These are phyloP conservation scores for Fraxinus cuspidata DNA, from an alignment of 257 asterid genomes.

Conservation along the genomic window DNA sequence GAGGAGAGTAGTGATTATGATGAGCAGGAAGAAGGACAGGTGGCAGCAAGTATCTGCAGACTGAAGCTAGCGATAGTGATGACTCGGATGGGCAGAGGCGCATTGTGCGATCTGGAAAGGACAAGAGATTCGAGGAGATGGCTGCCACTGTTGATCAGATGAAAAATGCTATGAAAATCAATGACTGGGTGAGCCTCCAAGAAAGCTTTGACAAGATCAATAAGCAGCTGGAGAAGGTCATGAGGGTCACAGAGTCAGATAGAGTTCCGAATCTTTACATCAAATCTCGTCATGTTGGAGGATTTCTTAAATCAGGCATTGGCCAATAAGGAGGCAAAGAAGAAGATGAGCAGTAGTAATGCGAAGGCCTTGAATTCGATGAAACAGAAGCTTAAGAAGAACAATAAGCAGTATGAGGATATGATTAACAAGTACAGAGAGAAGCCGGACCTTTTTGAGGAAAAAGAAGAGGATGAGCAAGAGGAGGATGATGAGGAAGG, in stretches of 20 bases:
- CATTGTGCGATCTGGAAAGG: slow-evolving; percentile 71
- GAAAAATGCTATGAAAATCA: slow-evolving; percentile 92
- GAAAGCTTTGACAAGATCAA: slow-evolving; percentile 95
- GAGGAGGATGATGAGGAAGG: slow-evolving; percentile 66
- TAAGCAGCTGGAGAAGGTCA: slow-evolving; percentile 88
- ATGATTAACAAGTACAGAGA: slow-evolving; percentile 72
- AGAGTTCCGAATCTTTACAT: slow-evolving; percentile 73
- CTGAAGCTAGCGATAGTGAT: slow-evolving; percentile 64
- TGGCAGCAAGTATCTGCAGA: slow-evolving; percentile 44
- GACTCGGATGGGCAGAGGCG: slow-evolving; percentile 69
- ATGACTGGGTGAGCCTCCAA: slow-evolving; percentile 90
- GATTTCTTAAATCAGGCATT: slow-evolving; percentile 75
- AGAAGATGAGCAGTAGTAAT: slow-evolving; percentile 95
- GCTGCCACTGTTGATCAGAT: slow-evolving; percentile 79
- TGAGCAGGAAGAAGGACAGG: slow-evolving; percentile 44
- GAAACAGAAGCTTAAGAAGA: slow-evolving; percentile 93
- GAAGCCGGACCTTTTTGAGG: slow-evolving; percentile 82
- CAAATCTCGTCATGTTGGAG: slow-evolving; percentile 88
- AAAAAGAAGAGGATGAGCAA: slow-evolving; percentile 56
- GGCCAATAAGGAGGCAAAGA: slow-evolving; percentile 91
- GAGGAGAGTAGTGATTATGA: slow-evolving; percentile 50
- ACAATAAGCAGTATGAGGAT: slow-evolving; percentile 79
- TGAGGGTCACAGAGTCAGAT: slow-evolving; percentile 73
- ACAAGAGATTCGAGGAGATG: slow-evolving; percentile 88
- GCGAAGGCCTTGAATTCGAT: slow-evolving; percentile 90